Percentiles rank a stretch among this genome's conserved stretches.
These are phyloP conservation scores for Sporisorium exsertum DNA, from an alignment of 1,284 basidiomycete species.

Conservation along the genomic window DNA sequence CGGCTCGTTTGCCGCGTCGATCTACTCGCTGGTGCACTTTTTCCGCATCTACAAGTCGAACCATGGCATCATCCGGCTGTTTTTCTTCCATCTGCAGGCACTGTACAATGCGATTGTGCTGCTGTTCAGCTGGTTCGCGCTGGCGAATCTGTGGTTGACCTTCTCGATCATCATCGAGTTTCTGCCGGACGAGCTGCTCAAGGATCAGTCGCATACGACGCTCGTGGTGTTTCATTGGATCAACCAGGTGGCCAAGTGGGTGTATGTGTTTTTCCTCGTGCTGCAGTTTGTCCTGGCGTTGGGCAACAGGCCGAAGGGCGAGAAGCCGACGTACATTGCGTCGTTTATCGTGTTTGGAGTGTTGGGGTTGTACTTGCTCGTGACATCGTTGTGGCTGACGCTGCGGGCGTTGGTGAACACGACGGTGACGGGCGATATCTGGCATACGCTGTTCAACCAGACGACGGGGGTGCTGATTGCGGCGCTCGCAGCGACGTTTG, in stretches of 20 bases:
- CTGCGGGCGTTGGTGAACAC: conserved; percentile 47
- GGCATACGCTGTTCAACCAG: conserved; percentile 54
- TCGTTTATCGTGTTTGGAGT: conserved; percentile 78
- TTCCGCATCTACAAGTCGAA: conserved; percentile 89
- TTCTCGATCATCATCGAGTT: conserved; percentile 96
- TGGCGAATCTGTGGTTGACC: conserved; percentile 94
- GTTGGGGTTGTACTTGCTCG: conserved; percentile 64
- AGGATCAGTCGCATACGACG: conserved; percentile 77
- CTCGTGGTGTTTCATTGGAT: conserved; percentile 78
- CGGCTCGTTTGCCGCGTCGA: conserved; percentile 94
- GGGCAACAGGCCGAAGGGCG: conserved; percentile 93
- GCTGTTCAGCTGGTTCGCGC: conserved; percentile 90
- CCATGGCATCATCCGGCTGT: conserved; percentile 84
- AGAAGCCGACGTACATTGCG: conserved; percentile 81
- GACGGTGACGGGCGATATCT: conserved; percentile 22
- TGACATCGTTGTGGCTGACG: conserved; percentile 66
- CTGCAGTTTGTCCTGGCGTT: conserved; percentile 90
- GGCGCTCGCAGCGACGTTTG: conserved; percentile 66
- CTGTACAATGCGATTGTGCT: conserved; percentile 90
- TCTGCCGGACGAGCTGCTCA: conserved; percentile 79
- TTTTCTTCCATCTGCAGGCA: conserved; percentile 94
- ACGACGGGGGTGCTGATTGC: conserved; percentile 66
- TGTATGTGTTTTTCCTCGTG: conserved; percentile 86
- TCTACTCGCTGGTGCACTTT: conserved; percentile 90
- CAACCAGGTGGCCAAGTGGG: conserved; percentile 84